A percentile compares a stretch with the other conserved stretches of the same genome.
These are phyloP conservation scores for Aspergillus homomorphus DNA, from an alignment of 495 filamentous ascomycete species.

Conservation along the genomic window DNA sequence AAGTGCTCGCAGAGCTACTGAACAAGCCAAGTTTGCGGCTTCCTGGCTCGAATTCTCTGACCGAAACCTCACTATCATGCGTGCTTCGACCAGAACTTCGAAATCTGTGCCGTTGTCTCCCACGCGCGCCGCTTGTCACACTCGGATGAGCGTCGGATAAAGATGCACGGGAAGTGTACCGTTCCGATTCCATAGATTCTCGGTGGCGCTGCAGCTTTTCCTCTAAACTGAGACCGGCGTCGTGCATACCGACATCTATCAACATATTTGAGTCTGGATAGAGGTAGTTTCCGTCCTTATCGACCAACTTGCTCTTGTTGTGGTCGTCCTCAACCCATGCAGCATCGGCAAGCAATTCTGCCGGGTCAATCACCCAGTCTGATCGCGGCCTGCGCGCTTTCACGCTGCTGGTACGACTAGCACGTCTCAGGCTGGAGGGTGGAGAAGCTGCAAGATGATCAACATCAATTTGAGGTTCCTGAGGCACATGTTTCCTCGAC, in stretches of 20 bases:
- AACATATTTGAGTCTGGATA: slow-evolving; percentile 49
- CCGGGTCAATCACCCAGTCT: slow-evolving; percentile 77
- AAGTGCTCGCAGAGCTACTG: slow-evolving; percentile 32
- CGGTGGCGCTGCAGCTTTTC: slow-evolving; percentile 19
- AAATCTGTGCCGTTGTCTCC: slow-evolving; percentile 32
- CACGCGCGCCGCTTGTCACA: slow-evolving; percentile 29
- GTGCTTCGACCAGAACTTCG: slow-evolving; percentile 25
- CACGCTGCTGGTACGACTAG: slow-evolving; percentile 34
- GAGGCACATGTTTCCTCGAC: slow-evolving; percentile 17
- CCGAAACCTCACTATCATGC: slow-evolving; percentile 29
- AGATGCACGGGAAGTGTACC: slow-evolving; percentile 30
- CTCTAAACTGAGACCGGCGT: slow-evolving; percentile 12
- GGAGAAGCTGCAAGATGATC: slow-evolving; percentile 31
- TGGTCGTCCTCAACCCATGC: slow-evolving; percentile 78
- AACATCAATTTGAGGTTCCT: slow-evolving; percentile 21
- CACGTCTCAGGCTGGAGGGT: slow-evolving; percentile 32
- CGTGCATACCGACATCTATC: slow-evolving; percentile 17
- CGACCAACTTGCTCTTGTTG: slow-evolving; percentile 73
- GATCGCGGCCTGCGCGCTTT: slow-evolving; percentile 63
- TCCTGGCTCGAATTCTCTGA: slow-evolving; percentile 19
- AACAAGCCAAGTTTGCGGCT: slow-evolving; percentile 27
- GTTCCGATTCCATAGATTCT: slow-evolving; percentile 16
- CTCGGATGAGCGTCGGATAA: slow-evolving; percentile 30
- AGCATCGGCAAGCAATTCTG: slow-evolving; percentile 78
- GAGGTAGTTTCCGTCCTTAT: slow-evolving; percentile 66